Conservation (phyloP, 805 yeast species). For the Phaffomyces thermotolerans region DNA sequence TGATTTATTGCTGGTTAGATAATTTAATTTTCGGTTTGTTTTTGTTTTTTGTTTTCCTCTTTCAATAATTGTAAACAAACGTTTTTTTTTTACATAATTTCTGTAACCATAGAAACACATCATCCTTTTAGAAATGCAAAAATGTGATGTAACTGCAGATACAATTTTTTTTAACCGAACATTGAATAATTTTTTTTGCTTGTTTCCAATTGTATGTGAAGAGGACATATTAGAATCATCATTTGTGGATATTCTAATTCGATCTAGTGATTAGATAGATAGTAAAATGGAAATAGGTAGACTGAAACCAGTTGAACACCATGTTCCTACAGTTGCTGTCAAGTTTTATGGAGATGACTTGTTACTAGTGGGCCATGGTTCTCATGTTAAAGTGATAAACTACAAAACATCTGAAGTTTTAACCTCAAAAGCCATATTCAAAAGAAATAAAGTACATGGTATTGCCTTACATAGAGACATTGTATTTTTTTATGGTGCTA, state of each 20-base stretch:
- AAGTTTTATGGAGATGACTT: conserved; percentile 31
- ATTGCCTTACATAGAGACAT: conserved; percentile 37
- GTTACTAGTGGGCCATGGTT: conserved; percentile 66
- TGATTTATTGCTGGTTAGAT: no score
- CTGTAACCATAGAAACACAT: no score
- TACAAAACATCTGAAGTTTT: conserved; percentile 33
- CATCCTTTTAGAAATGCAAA: no score
- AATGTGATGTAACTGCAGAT: no score
- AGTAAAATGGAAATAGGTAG: no score
- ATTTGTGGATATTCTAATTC: no score
- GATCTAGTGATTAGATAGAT: no score
- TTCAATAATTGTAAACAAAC: not conserved
- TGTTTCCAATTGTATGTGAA: not conserved
- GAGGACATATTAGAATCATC: no score
- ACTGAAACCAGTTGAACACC: conserved; percentile 26
- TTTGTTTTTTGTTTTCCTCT: not conserved
- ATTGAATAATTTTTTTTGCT: not conserved
- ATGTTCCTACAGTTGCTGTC: conserved; percentile 70
- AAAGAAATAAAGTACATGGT: conserved; percentile 80
- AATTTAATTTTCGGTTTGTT: not conserved
- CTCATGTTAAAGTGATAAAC: conserved; percentile 49
- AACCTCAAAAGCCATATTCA: conserved; percentile 41
- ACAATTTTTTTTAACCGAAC: not conserved
- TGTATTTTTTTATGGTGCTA: conserved; percentile 58
- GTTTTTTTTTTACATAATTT: no score